phyloP scores from a whole-genome alignment of 139 green algal species.

The Closterium sp. region DNA sequence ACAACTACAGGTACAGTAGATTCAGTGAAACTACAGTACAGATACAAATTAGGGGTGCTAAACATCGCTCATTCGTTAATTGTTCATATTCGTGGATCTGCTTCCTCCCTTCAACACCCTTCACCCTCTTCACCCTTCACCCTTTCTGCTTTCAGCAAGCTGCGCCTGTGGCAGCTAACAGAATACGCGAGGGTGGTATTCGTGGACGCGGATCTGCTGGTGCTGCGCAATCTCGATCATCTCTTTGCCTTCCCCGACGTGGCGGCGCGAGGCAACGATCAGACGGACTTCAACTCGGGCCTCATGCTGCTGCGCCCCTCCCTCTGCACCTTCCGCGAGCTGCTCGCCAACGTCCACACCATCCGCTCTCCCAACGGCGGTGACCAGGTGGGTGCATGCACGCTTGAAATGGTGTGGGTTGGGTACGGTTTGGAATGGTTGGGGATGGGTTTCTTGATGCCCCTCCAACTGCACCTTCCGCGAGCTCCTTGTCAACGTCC shows the following conservation, averaged over 20 bases:
- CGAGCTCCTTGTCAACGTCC: not conserved
- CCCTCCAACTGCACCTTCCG: not conserved
- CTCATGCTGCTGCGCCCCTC: slow-evolving; percentile 42
- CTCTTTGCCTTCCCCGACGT: slow-evolving; percentile 64
- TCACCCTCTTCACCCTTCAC: too few species aligned
- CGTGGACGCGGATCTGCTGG: slow-evolving; percentile 72
- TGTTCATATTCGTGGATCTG: too few species aligned
- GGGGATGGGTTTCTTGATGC: too few species aligned
- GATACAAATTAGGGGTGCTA: too few species aligned
- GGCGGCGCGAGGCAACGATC: not conserved
- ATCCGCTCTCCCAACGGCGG: slow-evolving; percentile 20
- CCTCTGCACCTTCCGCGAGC: slow-evolving; percentile 3
- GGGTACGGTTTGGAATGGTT: too few species aligned
- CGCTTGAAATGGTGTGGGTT: too few species aligned
- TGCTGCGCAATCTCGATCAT: slow-evolving; percentile 62
- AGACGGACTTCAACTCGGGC: slow-evolving; percentile 19
- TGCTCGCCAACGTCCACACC: not conserved
- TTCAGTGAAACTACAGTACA: too few species aligned
- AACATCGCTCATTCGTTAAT: too few species aligned
- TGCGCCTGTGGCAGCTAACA: slow-evolving; percentile 12
- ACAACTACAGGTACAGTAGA: slow-evolving; percentile 18
- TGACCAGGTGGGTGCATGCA: not conserved
- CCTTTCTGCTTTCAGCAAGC: too few species aligned
- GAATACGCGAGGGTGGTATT: slow-evolving; percentile 59
- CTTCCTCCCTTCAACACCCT: too few species aligned